A percentile compares a stretch with the other conserved stretches of the same genome.
Evolutionary conservation across 352 stramenopile species (phyloP).

Genomic region (Pythium phragmitis): DNA sequence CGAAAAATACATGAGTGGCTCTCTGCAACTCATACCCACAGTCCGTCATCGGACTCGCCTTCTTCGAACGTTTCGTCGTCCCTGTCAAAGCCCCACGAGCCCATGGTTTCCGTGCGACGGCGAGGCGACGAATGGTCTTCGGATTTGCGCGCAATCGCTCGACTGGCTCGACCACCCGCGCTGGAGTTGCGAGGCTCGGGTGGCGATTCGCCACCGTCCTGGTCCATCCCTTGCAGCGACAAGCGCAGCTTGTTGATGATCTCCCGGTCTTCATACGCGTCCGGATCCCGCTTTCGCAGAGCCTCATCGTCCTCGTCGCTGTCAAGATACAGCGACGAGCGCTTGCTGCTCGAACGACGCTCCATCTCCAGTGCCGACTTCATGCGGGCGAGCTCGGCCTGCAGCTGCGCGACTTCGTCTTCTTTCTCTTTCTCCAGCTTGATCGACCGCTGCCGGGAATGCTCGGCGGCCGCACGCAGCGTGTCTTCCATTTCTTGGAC

Average conservation of each 20-base stretch:
- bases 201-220: constrained; percentile 13
- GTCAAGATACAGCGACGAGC: constrained; percentile 29
- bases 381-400: constrained; percentile 49
- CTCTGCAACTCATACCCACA: constrained; percentile 44
- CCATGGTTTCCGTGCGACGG: constrained; percentile 13
- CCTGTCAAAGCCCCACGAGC: constrained; percentile 22
- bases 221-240: constrained; percentile 20
- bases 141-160: neutral
- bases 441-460: constrained; percentile 56
- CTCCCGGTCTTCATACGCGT: constrained; percentile 23
- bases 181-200: constrained; percentile 2
- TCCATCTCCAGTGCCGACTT: constrained; percentile 54
- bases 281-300: neutral
- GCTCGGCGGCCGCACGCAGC: constrained; percentile 42
- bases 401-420: constrained; percentile 46
- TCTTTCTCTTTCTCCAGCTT: constrained; percentile 59
- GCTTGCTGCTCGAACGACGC: constrained; percentile 38
- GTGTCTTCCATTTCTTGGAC: constrained; percentile 64
- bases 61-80: constrained; percentile 32
- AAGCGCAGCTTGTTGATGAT: constrained; percentile 25
- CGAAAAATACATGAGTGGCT: neutral
- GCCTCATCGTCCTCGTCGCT: constrained; percentile 25
- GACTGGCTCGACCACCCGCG: constrained; percentile 4
- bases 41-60: constrained; percentile 44
- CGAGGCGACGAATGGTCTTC: constrained; percentile 23